Base-by-base conservation (phyloP, 139 green algal species). In the Ettlia oleoabundans region DNA sequence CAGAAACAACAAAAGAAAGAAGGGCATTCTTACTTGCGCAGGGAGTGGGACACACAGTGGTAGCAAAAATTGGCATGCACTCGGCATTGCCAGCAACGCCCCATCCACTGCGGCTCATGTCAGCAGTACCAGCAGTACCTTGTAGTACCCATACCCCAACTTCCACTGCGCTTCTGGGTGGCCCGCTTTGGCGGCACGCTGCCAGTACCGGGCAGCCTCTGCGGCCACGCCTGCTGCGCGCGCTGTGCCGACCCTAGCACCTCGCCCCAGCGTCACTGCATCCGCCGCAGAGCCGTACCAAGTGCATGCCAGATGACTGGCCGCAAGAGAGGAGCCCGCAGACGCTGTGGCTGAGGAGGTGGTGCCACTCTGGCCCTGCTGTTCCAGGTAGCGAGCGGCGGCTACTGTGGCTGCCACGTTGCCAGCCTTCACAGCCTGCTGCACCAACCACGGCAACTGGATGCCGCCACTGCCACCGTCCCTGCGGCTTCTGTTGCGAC, bases 101-200 rank as follows among this genome's bases (percentile, higher is more conserved):
- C n/a, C n/a, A n/a, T n/a, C n/a, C n/a, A n/a, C n/a, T n/a, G n/a
- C n/a, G n/a, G n/a, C n/a, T n/a, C n/a, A n/a, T n/a, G n/a, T n/a
- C 10, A 58, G 18, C 55, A 33, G 13, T 19, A 33, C 10, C 38
- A 10, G 4, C 52, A n/a, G 41, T 6, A 82, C 77, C 77, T 82
- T 67, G 77, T 82, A 82, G 32, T 66, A 43, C 0, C 38, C 63
- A 2, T n/a, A 72, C 4, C 77, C 77, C 35, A 82, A 7, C 64
- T 52, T 76, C 33, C 40, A 71, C 42, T 82, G 77, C 0, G 10
- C 77, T 42, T 82, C 77, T 1, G 77, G 77, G 63, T 82, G 77
- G 2, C 77, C 77, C 32, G 41, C n/a, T 63, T 75, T 82, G 42
- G 63, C 77, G 2, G 77, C 77, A 24, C 35, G 58, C 15, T 8